Conservation (phyloP, 2,329 filamentous ascomycete species). For the Zymoseptoria passerinii region DNA sequence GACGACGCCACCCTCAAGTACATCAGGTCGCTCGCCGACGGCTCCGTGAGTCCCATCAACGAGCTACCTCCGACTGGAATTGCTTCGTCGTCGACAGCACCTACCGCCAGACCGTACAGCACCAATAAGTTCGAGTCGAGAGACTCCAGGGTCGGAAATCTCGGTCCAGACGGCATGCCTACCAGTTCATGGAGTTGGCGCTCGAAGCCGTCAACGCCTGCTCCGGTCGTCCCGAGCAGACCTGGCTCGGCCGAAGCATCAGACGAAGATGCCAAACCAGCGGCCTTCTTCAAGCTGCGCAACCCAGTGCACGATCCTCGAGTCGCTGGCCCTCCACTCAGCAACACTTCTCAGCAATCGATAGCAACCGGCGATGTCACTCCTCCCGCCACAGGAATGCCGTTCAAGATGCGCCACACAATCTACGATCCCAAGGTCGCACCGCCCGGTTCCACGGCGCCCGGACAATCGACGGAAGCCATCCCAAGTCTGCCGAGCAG, state of each 20-base stretch:
- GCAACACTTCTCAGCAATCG: slow-evolving; percentile 1
- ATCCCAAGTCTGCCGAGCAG: slow-evolving; percentile 2
- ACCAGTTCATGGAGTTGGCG: slow-evolving; percentile 13
- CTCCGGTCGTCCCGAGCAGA: neutral
- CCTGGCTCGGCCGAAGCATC: slow-evolving; percentile 6
- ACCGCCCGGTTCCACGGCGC: slow-evolving; percentile 10
- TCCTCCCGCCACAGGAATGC: slow-evolving; percentile 12
- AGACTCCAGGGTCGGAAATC: slow-evolving; percentile 19
- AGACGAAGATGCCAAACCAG: neutral
- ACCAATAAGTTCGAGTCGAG: slow-evolving; percentile 13
- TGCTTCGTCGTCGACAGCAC: slow-evolving; percentile 1
- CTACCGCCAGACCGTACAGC: slow-evolving; percentile 3
- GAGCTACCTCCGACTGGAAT: neutral
- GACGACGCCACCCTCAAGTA: slow-evolving; percentile 6
- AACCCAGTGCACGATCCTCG: slow-evolving; percentile 23
- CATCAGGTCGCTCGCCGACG: slow-evolving; percentile 11
- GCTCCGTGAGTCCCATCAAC: slow-evolving; percentile 11
- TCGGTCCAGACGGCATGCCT: slow-evolving; percentile 27
- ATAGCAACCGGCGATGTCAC: slow-evolving; percentile 3
- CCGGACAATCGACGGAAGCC: neutral
- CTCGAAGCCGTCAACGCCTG: neutral
- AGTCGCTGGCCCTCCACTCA: slow-evolving; percentile 3
- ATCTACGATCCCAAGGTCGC: slow-evolving; percentile 19
- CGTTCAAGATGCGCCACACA: slow-evolving; percentile 23
- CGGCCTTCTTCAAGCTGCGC: slow-evolving; percentile 20